Conservation (phyloP, 805 yeast genomes). For the Danielia reshetovae region DNA sequence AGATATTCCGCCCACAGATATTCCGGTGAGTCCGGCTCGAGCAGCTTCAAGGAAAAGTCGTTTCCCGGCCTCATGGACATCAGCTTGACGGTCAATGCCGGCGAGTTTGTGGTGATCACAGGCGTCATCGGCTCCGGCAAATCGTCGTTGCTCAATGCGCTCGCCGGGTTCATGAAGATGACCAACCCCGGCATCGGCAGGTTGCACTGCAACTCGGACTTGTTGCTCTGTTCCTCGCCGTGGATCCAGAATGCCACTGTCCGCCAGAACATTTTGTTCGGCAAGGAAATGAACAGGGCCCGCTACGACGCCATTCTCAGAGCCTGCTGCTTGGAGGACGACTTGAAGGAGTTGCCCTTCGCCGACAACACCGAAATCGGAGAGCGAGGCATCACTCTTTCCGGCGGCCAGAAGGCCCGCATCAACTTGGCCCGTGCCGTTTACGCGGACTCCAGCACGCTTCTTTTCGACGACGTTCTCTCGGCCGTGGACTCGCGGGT, state of each 20-base stretch:
- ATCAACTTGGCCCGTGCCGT: conserved; percentile 42
- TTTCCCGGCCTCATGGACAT: conserved; percentile 35
- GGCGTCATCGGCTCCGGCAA: conserved; percentile 44
- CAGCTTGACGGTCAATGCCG: conserved; percentile 25
- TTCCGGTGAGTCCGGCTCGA: conserved; percentile 1
- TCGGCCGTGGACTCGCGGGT: conserved; percentile 43
- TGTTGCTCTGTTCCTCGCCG: conserved; percentile 34
- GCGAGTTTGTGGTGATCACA: conserved; percentile 39
- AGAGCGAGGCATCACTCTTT: conserved; percentile 41
- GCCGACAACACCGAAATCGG: conserved; percentile 42
- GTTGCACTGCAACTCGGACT: conserved; percentile 24
- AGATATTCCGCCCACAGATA: not conserved
- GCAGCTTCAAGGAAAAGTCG: conserved; percentile 2
- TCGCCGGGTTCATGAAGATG: conserved; percentile 38
- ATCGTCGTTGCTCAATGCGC: conserved; percentile 36
- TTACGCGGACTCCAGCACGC: conserved; percentile 29
- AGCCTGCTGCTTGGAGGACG: conserved; percentile 41
- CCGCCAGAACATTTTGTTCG: conserved; percentile 37
- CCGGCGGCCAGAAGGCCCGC: conserved; percentile 46
- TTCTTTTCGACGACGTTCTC: conserved; percentile 42
- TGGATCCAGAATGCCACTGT: conserved; percentile 45
- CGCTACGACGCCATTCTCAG: conserved; percentile 26
- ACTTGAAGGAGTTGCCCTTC: conserved; percentile 30
- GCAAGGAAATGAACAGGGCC: conserved; percentile 26
- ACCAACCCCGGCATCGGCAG: conserved; percentile 23